phyloP scores from a whole-genome alignment of 495 filamentous ascomycete genomes.

The Podospora anserina region DNA sequence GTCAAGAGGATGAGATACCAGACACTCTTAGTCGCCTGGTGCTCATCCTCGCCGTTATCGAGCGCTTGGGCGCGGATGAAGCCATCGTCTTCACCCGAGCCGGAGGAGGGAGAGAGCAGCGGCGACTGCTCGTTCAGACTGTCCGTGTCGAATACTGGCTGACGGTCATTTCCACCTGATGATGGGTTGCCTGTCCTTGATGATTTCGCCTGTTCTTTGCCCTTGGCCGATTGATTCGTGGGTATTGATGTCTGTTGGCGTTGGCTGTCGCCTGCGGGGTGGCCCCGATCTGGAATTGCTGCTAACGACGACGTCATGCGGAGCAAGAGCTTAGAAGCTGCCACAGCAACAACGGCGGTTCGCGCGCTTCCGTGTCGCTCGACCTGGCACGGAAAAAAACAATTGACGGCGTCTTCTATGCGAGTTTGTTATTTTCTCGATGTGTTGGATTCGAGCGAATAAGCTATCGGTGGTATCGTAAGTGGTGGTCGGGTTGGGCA shows the following conservation, averaged over 20 bases:
- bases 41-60: constrained; percentile 40
- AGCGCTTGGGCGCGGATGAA: constrained; percentile 34
- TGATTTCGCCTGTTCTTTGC: constrained; percentile 13
- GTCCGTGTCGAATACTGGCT: constrained; percentile 17
- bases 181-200: constrained; percentile 11
- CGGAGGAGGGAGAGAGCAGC: constrained; percentile 47
- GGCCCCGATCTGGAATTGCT: constrained; percentile 27
- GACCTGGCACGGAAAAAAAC: neutral
- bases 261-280: constrained; percentile 27
- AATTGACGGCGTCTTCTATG: neutral
- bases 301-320: constrained; percentile 41
- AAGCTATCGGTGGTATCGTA: neutral
- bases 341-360: constrained; percentile 12
- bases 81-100: constrained; percentile 39
- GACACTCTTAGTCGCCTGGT: constrained; percentile 65
- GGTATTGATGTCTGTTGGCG: constrained; percentile 15
- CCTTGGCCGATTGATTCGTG: constrained; percentile 11
- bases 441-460: neutral
- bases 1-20: constrained; percentile 84
- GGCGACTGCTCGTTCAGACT: constrained; percentile 57
- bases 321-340: constrained; percentile 16
- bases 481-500: neutral
- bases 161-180: constrained; percentile 15
- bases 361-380: constrained; percentile 16
- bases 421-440: neutral